These are phyloP conservation scores for Boletus subcaerulescens DNA, from an alignment of 768 basidiomycete species.

Conservation along the genomic window DNA sequence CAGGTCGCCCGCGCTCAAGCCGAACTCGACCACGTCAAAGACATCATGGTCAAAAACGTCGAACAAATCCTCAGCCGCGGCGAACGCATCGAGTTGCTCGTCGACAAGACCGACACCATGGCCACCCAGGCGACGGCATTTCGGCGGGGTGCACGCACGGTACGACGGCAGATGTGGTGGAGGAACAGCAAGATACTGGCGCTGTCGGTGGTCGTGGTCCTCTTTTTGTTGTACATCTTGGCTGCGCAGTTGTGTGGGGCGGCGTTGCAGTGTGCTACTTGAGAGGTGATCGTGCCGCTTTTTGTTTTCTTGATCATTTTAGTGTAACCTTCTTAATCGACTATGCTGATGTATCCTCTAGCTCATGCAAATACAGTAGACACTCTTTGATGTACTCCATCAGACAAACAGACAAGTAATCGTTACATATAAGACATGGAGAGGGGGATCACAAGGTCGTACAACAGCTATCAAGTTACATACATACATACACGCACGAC, in stretches of 20 bases:
- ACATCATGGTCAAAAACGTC: constrained; percentile 98
- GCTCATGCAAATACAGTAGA: too few species aligned
- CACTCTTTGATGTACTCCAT: too few species aligned
- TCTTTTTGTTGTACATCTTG: constrained; percentile 78
- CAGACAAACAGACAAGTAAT: not conserved
- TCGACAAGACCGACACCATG: constrained; percentile 97
- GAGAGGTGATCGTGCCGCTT: not conserved
- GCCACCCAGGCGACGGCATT: constrained; percentile 93
- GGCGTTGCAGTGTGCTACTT: constrained; percentile 58
- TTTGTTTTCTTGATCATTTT: not conserved
- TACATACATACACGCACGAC: constrained; percentile 6
- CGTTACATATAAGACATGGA: constrained; percentile 16
- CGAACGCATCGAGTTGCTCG: constrained; percentile 91
- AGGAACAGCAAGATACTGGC: constrained; percentile 68
- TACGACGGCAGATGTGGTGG: constrained; percentile 89
- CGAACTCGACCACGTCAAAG: constrained; percentile 87
- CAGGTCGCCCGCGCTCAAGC: constrained; percentile 87
- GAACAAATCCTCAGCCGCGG: constrained; percentile 93
- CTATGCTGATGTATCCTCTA: constrained; percentile 11
- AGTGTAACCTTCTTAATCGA: constrained; percentile 8
- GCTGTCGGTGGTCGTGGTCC: constrained; percentile 65
- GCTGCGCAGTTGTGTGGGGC: constrained; percentile 90
- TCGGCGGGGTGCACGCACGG: constrained; percentile 80
- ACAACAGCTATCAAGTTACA: not conserved
- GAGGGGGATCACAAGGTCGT: not conserved